Base-by-base conservation (phyloP, 345 rosid genomes). In the Acer negundo region DNA sequence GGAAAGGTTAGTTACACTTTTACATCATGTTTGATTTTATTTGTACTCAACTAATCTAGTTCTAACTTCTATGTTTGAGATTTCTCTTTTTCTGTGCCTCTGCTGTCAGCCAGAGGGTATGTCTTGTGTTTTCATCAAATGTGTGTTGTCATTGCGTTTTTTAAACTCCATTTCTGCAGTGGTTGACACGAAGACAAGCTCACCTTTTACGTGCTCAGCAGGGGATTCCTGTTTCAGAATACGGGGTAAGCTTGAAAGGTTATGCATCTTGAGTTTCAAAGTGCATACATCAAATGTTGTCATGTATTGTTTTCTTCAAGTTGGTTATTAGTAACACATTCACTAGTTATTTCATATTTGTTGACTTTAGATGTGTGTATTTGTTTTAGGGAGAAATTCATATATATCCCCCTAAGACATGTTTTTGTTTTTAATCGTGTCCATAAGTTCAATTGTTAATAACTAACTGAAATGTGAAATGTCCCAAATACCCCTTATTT, bases 141-240 rank as follows among this genome's bases (percentile, higher is more conserved):
- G 6, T 26, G 7, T 40, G 6, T 72, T 73, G 47, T 80, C 40
- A 78, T 71, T 1, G 38, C 44, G 22, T 65, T 58, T 17, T 24
- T 75, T 80, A n/a, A 74, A 61, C 51, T 73, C 24, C 70, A 77
- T 64, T 63, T 70, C 76, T 75, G 56, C 84, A 95, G 99, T 95
- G 99, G 99, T 63, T 89, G 81, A 85, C 89, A 69, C 85, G 98
- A 81, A 94, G 98, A 83, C 87, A 93, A 62, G 98, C 97, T 13
- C 99, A 89, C 31, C 51, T 85, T 22, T 51, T 93, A 59, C 97
- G 97, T 72, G 97, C 97, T 67, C 98, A 94, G 80, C 97, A 97
- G 86, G 98, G 99, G 56, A 93, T 94, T 84, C 97, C 97, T 24
- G 76, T 90, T 68, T 97, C 99, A 79, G 99, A 97, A 87, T 90